Evolutionary conservation across 306 rosid species (phyloP), one percentile per base, ranked within the genome.

Genomic region (Lupinus albus): DNA sequence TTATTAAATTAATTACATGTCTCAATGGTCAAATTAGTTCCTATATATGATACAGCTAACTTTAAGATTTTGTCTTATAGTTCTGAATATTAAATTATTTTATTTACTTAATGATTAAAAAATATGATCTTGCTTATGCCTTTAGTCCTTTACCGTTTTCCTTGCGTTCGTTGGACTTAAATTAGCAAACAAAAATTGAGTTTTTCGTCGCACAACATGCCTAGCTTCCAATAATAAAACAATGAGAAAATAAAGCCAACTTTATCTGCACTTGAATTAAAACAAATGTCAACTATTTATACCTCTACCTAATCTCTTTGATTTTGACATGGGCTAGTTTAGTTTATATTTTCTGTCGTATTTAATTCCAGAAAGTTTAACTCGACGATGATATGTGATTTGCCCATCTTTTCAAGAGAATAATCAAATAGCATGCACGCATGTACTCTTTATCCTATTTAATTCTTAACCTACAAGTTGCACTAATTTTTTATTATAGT

Each of bases 321-420:
- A 82, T 39, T 49, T 74, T 66, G 81, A 78, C 64, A 25, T 60
- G 17, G 39, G 70, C 47, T 20, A 44, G 13, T 14, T 66, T 78
- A 61, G 54, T 78, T 28, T 53, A 28, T 5, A 7, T 30, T 67
- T 54, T 72, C 13, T 60, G 3, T 39, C 64, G 9, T 53, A 70
- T 60, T 74, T 16, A 18, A 53, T 42, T 73, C 72, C 52, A n/a
- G 1, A 25, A 44, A 38, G 1, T 54, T 55, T 41, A 75, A 70
- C 64, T 76, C 67, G 12, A 79, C 87, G 87, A 64, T 60, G 66
- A 70, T 79, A 54, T 28, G 28, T 73, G 75, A 79, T 67, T 71
- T 36, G 72, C 64, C 67, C 51, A 61, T 74, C 83, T 74, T 59
- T 51, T 84, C 72, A 53, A 32, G 38, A 6, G 12, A 70, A 75